Base-by-base conservation (phyloP, 257 asterid genomes). In the Solanum paucissectum region DNA sequence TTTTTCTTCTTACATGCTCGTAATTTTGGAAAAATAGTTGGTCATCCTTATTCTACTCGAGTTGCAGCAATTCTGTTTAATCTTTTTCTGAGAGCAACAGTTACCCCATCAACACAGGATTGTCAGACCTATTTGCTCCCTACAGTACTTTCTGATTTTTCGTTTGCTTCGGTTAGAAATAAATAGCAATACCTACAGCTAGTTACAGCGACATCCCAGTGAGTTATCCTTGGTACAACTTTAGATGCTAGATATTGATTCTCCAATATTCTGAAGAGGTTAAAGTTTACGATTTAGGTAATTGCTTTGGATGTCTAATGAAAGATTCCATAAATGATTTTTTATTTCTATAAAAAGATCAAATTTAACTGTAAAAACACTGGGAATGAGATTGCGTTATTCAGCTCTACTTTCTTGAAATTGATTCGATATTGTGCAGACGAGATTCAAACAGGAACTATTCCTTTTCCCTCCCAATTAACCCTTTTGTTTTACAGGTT, bases 401-500 rank as follows among this genome's bases (percentile, higher is more conserved):
- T 25, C 25, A 9, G 12, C 60, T 27, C 38, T 79, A 40, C 84
- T 77, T 77, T 77, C 84, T 79, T 79, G 84, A 79, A 25, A 14
- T 42, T 79, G 38, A 42, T 79, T 79, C 5, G 6, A 46, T 46
- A 46, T 81, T 81, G 40, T 27, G 85, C 68, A 27, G 42, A 29
- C 5, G 18, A 81, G 29, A 16, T 81, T 42, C 68, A 81, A 79
- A 29, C 34, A 62, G 68, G 40, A 81, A 46, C 40, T 32, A 29
- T 46, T 81, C 42, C 42, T 46, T 81, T 79, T 46, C 68, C 68
- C 85, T 81, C 68, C 42, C 55, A 46, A 46, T 77, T 86, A 81
- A 81, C 16, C 68, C 2, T 81, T 81, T 77, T 79, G 37, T 89
- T 79, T 29, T 91, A 87, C 94, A 96, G 99, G 93, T 91, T 97